phyloP scores from a whole-genome alignment of 2,329 filamentous ascomycete species.

The Seiridium unicorne region DNA sequence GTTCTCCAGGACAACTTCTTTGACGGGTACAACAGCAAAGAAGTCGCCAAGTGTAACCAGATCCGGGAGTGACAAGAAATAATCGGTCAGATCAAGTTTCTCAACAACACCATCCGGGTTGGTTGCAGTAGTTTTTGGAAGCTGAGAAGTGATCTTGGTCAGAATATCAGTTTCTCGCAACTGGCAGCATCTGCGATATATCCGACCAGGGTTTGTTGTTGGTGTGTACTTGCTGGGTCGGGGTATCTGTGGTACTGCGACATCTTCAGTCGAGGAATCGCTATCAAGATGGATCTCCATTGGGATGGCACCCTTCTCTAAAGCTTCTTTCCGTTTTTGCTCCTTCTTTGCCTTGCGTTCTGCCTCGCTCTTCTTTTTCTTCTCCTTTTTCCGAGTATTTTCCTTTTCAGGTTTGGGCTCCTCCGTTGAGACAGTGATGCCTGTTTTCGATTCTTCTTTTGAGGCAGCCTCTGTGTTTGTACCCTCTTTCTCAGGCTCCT shows the following conservation, averaged over 20 bases:
- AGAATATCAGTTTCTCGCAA: constrained; percentile 88
- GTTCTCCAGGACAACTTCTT: constrained; percentile 82
- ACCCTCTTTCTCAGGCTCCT: constrained; percentile 37
- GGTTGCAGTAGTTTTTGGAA: constrained; percentile 68
- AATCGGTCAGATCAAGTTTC: constrained; percentile 80
- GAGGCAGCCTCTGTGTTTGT: constrained; percentile 17
- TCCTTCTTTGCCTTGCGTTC: constrained; percentile 51
- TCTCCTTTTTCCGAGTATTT: constrained; percentile 78
- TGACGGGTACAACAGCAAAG: constrained; percentile 87
- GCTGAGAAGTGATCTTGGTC: constrained; percentile 87
- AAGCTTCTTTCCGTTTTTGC: constrained; percentile 62
- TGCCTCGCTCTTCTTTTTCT: constrained; percentile 92
- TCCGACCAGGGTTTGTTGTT: constrained; percentile 86
- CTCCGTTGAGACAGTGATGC: constrained; percentile 28
- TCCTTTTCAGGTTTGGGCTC: constrained; percentile 34
- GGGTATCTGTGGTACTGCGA: constrained; percentile 24
- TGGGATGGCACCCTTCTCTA: constrained; percentile 83
- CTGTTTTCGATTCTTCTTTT: constrained; percentile 19
- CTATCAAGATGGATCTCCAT: constrained; percentile 77
- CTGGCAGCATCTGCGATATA: constrained; percentile 93
- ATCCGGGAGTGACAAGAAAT: constrained; percentile 79
- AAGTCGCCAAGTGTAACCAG: constrained; percentile 89
- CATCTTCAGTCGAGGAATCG: constrained; percentile 48
- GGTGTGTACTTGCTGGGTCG: constrained; percentile 64
- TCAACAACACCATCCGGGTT: constrained; percentile 72